Evolutionary conservation across 129 eudicot genomes (phyloP).

Genomic region (Chrysanthemum lavandulifolium): DNA sequence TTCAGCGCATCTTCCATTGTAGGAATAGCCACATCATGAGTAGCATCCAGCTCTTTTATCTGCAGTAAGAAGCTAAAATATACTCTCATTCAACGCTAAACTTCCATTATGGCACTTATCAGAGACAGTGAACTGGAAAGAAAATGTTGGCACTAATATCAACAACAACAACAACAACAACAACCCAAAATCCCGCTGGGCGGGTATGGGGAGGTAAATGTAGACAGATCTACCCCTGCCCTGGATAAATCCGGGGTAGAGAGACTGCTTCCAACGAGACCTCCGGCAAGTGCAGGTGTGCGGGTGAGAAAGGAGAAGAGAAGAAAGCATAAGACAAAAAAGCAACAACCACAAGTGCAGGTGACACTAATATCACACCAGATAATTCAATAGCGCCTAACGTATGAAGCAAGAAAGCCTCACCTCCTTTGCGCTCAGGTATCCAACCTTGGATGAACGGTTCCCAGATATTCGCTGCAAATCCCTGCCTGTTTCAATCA

Average conservation of each 20-base stretch:
- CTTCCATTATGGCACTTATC: conserved; percentile 9
- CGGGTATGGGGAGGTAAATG: no score
- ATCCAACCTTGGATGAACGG: conserved; percentile 67
- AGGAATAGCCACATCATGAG: conserved; percentile 54
- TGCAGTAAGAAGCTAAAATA: conserved; percentile 47
- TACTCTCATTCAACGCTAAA: conserved; percentile 41
- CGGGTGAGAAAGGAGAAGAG: no score
- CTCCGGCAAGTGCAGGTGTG: no score
- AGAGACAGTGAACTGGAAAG: background rate
- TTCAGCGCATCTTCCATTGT: conserved; percentile 81
- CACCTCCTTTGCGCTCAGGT: conserved; percentile 78
- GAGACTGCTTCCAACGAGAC: no score
- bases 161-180: no score
- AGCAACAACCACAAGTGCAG: no score
- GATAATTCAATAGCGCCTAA: background rate
- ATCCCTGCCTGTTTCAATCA: conserved; percentile 92
- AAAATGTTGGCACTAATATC: background rate
- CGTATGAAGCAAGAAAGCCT: conserved; percentile 19
- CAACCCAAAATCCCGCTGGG: no score
- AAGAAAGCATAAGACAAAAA: no score
- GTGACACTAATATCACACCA: background rate
- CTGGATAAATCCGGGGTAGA: no score
- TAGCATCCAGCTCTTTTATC: conserved; percentile 63
- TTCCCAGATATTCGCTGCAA: conserved; percentile 91
- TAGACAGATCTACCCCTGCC: no score